Evolutionary conservation across 2,329 filamentous ascomycete genomes (phyloP), one percentile per base, ranked within the genome.

Genomic region (Venturia pyrina): DNA sequence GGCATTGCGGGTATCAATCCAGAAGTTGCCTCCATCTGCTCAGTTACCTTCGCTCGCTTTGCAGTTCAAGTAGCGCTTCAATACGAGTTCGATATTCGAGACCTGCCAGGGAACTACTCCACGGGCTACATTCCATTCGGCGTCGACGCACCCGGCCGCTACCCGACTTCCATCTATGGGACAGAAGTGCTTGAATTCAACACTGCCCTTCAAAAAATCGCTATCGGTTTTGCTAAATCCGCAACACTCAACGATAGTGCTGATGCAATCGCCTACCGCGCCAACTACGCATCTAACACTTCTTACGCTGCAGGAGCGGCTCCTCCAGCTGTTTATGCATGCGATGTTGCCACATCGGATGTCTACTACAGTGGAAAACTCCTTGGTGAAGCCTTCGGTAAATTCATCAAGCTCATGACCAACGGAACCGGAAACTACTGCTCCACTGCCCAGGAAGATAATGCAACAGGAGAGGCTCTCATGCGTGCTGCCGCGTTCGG

Each of bases 1-100:
- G 89, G 89, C 2, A 91, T 93, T 68, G 89, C 86, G 1, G 89
- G 89, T n/a, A 81, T 90, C 56, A 91, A 85, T 73, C 89, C 89
- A 0, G 83, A 87, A 68, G 76, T 85, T 34, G 85, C 82, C 28
- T 90, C 89, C 0, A 79, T 89, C 5, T 85, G 83, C 57, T 82
- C 83, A 50, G 88, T 90, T 0, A 87, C 87, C 0, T 84, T 93
- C 65, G 83, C 86, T 46, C 82, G 84, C 28, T 93, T 86, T 71
- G 84, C 88, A 0, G 82, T 92, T 5, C 89, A 92, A 72, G 88
- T 91, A 2, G 88, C 86, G 0, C 78, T 91, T 64, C 89, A 92
- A 74, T 89, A 91, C 69, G 89, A 92, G 74, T 84, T 92, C 68
- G 89, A 91, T 70, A 78, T 83, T 1, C 83, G 89, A 43, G 88